These are phyloP conservation scores for Lipomyces sp. DNA, from an alignment of 805 yeast genomes.

Conservation along the genomic window DNA sequence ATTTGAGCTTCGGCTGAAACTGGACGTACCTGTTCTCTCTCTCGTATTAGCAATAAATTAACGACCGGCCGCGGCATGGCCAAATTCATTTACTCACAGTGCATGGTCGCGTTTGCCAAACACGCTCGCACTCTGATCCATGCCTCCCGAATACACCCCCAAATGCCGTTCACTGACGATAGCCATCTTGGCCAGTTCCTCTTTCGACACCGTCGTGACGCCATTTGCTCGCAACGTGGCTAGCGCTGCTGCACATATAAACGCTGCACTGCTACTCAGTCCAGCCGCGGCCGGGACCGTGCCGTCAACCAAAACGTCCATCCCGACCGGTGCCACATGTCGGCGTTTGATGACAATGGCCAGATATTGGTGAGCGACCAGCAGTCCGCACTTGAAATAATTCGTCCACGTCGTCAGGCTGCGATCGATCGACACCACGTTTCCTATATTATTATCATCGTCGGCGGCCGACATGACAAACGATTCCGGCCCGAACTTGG, in stretches of 20 bases:
- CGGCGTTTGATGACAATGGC: no score
- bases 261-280: conserved; percentile 70
- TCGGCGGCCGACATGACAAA: conserved; percentile 20
- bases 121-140: conserved; percentile 75
- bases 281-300: conserved; percentile 76
- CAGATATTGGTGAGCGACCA: conserved; percentile 25
- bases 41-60: no score
- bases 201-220: conserved; percentile 12
- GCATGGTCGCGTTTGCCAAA: conserved; percentile 65
- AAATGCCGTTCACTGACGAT: conserved; percentile 69
- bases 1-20: conserved; percentile 62
- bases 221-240: conserved; percentile 54
- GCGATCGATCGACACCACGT: conserved; percentile 46
- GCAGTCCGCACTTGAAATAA: conserved; percentile 46
- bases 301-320: conserved; percentile 61
- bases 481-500: conserved; percentile 3
- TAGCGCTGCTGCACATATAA: conserved; percentile 66
- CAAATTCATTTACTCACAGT: conserved; percentile 41
- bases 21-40: conserved; percentile 48
- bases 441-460: background rate
- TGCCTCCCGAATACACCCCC: conserved; percentile 75
- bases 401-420: conserved; percentile 61
- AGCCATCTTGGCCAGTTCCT: conserved; percentile 58
- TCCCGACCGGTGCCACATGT: conserved; percentile 21
- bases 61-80: no score